Evolutionary conservation across 495 filamentous ascomycete genomes (phyloP).

Genomic region (Chaetomium cochliodes): DNA sequence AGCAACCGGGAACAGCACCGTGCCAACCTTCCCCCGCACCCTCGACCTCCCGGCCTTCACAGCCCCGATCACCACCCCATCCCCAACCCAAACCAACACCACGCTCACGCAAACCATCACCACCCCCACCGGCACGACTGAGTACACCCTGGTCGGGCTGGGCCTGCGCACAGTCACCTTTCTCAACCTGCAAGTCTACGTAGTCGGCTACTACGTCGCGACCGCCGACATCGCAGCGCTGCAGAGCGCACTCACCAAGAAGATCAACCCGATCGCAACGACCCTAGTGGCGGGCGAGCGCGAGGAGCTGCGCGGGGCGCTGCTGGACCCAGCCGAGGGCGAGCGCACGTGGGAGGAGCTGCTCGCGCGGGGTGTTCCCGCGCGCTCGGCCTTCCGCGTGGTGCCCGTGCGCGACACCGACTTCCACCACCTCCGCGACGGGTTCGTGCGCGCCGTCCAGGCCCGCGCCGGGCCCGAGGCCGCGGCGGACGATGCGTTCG

Average conservation of each 20-base stretch:
- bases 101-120: conserved; percentile 21
- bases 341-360: conserved; percentile 71
- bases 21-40: conserved; percentile 76
- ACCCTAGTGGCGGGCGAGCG: conserved; percentile 79
- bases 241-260: conserved; percentile 47
- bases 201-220: conserved; percentile 86
- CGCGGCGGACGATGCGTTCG: conserved; percentile 66
- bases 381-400: conserved; percentile 69
- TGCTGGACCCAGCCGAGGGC: conserved; percentile 68
- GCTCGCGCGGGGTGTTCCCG: conserved; percentile 58
- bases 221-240: conserved; percentile 66
- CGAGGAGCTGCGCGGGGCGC: conserved; percentile 59
- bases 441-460: conserved; percentile 81
- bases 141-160: conserved; percentile 84
- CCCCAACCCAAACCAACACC: conserved; percentile 25
- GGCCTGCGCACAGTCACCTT: conserved; percentile 89
- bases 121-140: conserved; percentile 37
- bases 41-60: conserved; percentile 58
- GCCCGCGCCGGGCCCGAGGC: conserved; percentile 52
- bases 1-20: conserved; percentile 74
- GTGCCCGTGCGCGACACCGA: conserved; percentile 86
- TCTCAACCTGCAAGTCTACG: conserved; percentile 88
- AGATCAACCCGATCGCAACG: conserved; percentile 66
- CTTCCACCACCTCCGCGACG: conserved; percentile 87
- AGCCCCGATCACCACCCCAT: conserved; percentile 23